A percentile compares a stretch with the other conserved stretches of the same genome.
Evolutionary conservation across 768 basidiomycete genomes (phyloP).

Genomic region (Dentipellis fragilis): DNA sequence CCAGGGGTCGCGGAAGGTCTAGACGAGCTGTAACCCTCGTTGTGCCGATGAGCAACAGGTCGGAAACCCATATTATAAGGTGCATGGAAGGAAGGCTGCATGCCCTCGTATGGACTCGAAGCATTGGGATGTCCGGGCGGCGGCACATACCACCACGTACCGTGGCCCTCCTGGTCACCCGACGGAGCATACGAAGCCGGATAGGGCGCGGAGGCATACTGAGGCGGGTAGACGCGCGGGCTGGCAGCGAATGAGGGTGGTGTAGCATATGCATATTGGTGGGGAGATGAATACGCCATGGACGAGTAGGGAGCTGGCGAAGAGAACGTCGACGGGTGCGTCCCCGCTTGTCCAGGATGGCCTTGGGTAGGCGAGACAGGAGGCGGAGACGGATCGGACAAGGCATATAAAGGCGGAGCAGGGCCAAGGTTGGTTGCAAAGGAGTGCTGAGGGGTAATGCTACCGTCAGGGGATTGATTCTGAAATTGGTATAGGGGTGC

Average conservation of each 20-base stretch:
- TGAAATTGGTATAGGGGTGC: conserved; percentile 30
- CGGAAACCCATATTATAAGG: conserved; percentile 25
- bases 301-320: conserved; percentile 16
- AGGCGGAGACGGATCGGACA: conserved; percentile 14
- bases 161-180: conserved; percentile 30
- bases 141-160: conserved; percentile 44
- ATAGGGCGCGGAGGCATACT: conserved; percentile 27
- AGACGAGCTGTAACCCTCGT: too few species aligned
- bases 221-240: conserved; percentile 29
- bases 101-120: conserved; percentile 18
- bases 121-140: conserved; percentile 3
- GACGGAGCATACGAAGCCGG: conserved; percentile 18
- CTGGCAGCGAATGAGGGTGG: conserved; percentile 23
- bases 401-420: conserved; percentile 3
- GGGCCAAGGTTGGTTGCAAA: conserved; percentile 12
- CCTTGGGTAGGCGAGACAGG: conserved; percentile 7
- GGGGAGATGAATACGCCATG: conserved; percentile 19
- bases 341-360: conserved; percentile 5
- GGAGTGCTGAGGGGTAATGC: conserved; percentile 19
- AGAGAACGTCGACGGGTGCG: too few species aligned
- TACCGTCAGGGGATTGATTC: conserved; percentile 23
- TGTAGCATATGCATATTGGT: conserved; percentile 28
- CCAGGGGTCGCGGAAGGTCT: too few species aligned
- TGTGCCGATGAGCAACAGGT: not conserved
- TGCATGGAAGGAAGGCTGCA: conserved; percentile 22